Percentiles rank a stretch among this genome's conserved stretches.
These are phyloP conservation scores for Solanum appendiculatum DNA, from an alignment of 257 asterid genomes.

Conservation along the genomic window DNA sequence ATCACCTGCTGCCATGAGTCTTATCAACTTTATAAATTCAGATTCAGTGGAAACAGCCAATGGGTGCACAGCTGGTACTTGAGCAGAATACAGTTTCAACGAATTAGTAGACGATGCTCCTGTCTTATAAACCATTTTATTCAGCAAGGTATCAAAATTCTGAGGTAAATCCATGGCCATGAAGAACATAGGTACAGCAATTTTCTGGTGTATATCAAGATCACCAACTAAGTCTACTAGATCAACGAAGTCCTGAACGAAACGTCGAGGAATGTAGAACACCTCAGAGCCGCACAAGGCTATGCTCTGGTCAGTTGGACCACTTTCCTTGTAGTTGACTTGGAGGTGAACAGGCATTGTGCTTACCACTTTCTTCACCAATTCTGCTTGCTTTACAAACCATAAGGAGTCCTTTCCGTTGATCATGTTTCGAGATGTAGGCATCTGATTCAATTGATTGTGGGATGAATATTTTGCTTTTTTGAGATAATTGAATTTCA, in stretches of 20 bases:
- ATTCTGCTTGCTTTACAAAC: slow-evolving; percentile 28
- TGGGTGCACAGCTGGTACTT: slow-evolving; percentile 15
- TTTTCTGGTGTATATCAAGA: slow-evolving; percentile 32
- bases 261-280: slow-evolving; percentile 21
- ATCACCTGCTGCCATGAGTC: slow-evolving; percentile 16
- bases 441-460: slow-evolving; percentile 9
- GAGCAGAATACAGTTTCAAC: slow-evolving; percentile 7
- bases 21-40: slow-evolving; percentile 3
- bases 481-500: background rate
- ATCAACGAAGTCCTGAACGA: slow-evolving; percentile 28
- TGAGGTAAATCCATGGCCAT: slow-evolving; percentile 37
- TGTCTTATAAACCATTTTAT: slow-evolving; percentile 8
- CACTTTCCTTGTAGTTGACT: slow-evolving; percentile 34
- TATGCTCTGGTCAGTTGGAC: slow-evolving; percentile 25
- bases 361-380: slow-evolving; percentile 26
- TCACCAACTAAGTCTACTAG: slow-evolving; percentile 33
- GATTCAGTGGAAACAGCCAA: slow-evolving; percentile 10
- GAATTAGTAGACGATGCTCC: background rate
- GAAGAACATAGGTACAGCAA: slow-evolving; percentile 37
- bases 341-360: slow-evolving; percentile 42
- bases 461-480: background rate
- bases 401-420: slow-evolving; percentile 13
- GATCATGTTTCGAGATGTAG: slow-evolving; percentile 9
- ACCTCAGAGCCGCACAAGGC: slow-evolving; percentile 34
- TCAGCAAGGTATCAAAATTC: slow-evolving; percentile 26